Conservation (phyloP, 2,329 filamentous ascomycete genomes). For the Lomentospora prolificans region DNA sequence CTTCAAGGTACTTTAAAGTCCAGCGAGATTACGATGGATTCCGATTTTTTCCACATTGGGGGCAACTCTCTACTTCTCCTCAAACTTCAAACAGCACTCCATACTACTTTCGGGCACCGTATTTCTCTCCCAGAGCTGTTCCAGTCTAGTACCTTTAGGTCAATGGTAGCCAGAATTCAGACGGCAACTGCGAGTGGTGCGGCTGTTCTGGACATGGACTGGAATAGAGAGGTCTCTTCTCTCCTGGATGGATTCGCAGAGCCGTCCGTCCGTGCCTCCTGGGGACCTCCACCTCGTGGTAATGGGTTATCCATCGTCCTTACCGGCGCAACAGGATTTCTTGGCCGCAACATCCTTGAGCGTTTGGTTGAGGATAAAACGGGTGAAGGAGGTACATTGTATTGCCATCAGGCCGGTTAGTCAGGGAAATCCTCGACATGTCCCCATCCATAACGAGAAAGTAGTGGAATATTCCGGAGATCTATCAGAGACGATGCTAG, state of each 20-base stretch:
- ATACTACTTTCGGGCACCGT: slow-evolving; percentile 18
- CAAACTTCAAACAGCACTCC: slow-evolving; percentile 25
- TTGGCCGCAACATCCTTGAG: not conserved
- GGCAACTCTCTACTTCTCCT: slow-evolving; percentile 31
- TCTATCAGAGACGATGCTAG: slow-evolving; percentile 14
- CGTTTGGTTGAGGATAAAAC: not conserved
- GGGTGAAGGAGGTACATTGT: too few species aligned
- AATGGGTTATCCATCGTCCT: not conserved
- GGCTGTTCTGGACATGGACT: not conserved
- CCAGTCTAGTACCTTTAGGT: not conserved
- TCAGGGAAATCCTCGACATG: slow-evolving; percentile 8
- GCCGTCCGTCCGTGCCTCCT: too few species aligned
- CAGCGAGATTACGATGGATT: too few species aligned
- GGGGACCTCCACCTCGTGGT: not conserved
- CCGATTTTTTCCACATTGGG: slow-evolving; percentile 31
- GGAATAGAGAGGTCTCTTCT: too few species aligned
- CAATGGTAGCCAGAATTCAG: not conserved
- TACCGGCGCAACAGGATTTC: not conserved
- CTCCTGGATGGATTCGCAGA: too few species aligned
- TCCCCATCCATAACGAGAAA: slow-evolving; percentile 9
- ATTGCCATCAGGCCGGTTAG: not conserved
- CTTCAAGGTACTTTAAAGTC: too few species aligned
- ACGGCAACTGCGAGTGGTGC: not conserved
- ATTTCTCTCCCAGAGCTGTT: slow-evolving; percentile 12
- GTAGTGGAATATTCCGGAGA: slow-evolving; percentile 19